Conservation (phyloP, 257 asterid species). For the Gentiana dahurica region DNA sequence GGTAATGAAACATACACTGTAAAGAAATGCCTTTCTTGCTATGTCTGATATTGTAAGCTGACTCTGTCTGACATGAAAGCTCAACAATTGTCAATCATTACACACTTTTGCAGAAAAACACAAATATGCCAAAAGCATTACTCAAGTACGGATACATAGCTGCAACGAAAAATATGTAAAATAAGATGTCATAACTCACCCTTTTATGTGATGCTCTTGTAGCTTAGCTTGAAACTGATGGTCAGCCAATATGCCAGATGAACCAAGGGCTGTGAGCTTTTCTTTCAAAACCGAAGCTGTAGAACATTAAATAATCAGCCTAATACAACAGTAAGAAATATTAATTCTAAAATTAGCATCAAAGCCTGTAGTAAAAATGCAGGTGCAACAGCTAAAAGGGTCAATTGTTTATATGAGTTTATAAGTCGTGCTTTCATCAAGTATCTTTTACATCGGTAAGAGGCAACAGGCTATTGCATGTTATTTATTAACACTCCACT, state of each 20-base stretch:
- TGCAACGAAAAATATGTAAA: conserved; percentile 2
- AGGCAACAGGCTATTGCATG: neutral
- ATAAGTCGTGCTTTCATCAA: too few relatives aligned
- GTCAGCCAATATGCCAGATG: conserved; percentile 98
- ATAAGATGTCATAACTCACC: conserved; percentile 45
- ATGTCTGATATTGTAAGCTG: conserved; percentile 93
- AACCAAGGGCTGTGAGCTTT: conserved; percentile 91
- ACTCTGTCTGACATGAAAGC: conserved; percentile 56
- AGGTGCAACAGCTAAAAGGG: too few relatives aligned
- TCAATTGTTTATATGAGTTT: too few relatives aligned
- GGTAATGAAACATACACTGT: conserved; percentile 57
- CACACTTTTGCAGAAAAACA: neutral
- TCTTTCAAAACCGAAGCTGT: conserved; percentile 96
- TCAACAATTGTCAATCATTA: conserved; percentile 14
- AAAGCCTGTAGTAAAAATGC: too few relatives aligned
- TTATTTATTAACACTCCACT: neutral
- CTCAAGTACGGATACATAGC: neutral
- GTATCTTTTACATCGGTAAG: too few relatives aligned
- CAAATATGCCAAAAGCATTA: neutral
- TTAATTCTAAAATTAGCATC: too few relatives aligned
- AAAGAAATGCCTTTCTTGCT: conserved; percentile 97
- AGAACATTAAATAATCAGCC: conserved; percentile 19
- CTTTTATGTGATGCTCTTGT: conserved; percentile 91
- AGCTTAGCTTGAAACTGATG: conserved; percentile 96
- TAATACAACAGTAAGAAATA: neutral